Evolutionary conservation across 1,284 basidiomycete genomes (phyloP), one percentile per base, ranked within the genome.

Genomic region (Papiliotrema flavescens): DNA sequence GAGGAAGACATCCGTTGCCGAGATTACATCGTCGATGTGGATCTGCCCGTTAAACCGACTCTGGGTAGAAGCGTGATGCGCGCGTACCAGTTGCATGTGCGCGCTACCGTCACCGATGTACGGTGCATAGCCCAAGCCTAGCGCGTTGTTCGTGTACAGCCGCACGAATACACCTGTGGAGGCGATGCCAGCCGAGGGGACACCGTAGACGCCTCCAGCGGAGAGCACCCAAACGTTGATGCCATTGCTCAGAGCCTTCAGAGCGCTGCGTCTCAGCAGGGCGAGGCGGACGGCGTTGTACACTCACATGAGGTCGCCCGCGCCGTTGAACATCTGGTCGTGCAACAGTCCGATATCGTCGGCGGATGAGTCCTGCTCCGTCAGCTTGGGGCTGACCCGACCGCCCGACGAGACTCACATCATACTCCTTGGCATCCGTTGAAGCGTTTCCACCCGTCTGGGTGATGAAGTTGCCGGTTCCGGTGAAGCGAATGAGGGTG

Each of bases 91-190:
- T 23, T 49, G 48, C 48, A 49, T 40, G 39, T 40, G 22, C 5
- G 36, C 48, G 14, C 17, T 24, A 28, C 48, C 48, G 22, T 49
- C 48, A 24, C 48, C 48, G 20, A 49, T 49, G 36, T 23, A 23
- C 8, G 36, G 48, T 17, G 48, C 24, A 22, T 49, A 40, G 14
- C 48, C 48, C 19, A 49, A 24, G n/a, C 19, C 6, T 14, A 22
- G n/a, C 8, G 48, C 48, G 36, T 49, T 49, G 35, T 24, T 40
- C 19, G 48, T 40, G 48, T 40, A 49, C 5, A 49, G 36, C 15
- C 39, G 35, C 17, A 49, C 48, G 36, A 49, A 49, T 13, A 49
- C 48, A 28, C 48, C 48, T 15, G 36, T n/a, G n/a, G 48, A 49
- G 34, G 48, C 4, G 39, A 39, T 19, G n/a, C 23, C 39, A 6